A percentile compares a stretch with the other conserved stretches of the same genome.
phyloP scores from a whole-genome alignment of 257 asterid genomes.

The Penstemon eatonii region DNA sequence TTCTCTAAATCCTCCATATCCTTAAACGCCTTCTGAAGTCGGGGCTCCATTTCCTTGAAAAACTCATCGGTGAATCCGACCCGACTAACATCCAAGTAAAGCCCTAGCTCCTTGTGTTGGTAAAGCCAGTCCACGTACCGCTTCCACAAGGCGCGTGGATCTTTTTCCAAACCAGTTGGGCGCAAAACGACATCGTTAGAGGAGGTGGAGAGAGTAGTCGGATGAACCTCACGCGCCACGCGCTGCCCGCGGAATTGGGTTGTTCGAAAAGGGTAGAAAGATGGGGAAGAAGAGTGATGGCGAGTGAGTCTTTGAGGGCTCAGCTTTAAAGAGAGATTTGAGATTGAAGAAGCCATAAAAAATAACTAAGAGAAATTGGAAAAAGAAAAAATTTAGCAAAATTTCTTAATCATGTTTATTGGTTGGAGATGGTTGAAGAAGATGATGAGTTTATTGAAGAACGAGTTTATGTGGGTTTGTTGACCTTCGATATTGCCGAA shows the following conservation, averaged over 20 bases:
- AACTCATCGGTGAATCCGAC: slow-evolving; percentile 83
- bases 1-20: slow-evolving; percentile 87
- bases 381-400: too few relatives aligned
- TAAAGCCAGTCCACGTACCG: slow-evolving; percentile 92
- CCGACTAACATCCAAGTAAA: slow-evolving; percentile 85
- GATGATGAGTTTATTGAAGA: not conserved
- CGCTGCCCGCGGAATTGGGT: slow-evolving; percentile 36
- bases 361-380: not conserved
- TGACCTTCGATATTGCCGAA: slow-evolving; percentile 10
- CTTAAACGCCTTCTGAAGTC: slow-evolving; percentile 65
- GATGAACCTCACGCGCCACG: slow-evolving; percentile 81
- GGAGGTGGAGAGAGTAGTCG: slow-evolving; percentile 37
- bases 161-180: slow-evolving; percentile 44
- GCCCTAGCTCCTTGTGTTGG: slow-evolving; percentile 94
- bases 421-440: not conserved
- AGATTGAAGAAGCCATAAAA: slow-evolving; percentile 27
- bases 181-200: slow-evolving; percentile 33
- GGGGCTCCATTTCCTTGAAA: slow-evolving; percentile 81
- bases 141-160: slow-evolving; percentile 72
- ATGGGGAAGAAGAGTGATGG: not conserved
- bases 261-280: slow-evolving; percentile 4
- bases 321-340: slow-evolving; percentile 20
- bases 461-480: not conserved
- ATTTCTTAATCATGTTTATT: not conserved
- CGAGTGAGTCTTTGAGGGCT: slow-evolving; percentile 14